phyloP scores from a whole-genome alignment of 257 asterid species.

The Petrea volubilis region DNA sequence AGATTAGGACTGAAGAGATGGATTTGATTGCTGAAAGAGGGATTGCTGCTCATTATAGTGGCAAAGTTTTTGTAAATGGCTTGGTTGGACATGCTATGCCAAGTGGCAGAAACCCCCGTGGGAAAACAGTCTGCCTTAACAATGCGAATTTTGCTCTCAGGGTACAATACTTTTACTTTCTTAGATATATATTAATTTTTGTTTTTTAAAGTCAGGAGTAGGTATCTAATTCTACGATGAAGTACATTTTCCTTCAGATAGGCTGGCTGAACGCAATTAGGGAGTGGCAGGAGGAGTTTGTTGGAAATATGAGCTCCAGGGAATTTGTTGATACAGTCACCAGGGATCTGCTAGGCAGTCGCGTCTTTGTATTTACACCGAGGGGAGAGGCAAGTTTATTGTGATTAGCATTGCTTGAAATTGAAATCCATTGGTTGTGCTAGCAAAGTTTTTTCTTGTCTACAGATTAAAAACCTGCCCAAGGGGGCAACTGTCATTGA shows the following conservation, averaged over 20 bases:
- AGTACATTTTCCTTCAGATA: conserved; percentile 52
- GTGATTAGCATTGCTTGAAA: not conserved
- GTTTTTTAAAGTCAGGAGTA: conserved; percentile 1
- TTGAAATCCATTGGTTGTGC: conserved; percentile 6
- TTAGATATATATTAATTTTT: not conserved
- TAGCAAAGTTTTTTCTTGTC: conserved; percentile 6
- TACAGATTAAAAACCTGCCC: conserved; percentile 85
- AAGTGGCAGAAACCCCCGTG: conserved; percentile 50
- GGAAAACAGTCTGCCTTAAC: conserved; percentile 73
- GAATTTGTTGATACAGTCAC: conserved; percentile 92
- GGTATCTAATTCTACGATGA: conserved; percentile 22
- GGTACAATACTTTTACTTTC: conserved; percentile 46
- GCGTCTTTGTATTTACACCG: conserved; percentile 95
- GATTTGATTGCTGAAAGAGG: conserved; percentile 94
- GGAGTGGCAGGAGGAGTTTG: conserved; percentile 98
- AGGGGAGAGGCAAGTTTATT: conserved; percentile 74
- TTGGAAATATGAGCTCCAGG: conserved; percentile 95
- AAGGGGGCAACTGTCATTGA: conserved; percentile 82
- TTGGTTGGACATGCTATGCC: conserved; percentile 72
- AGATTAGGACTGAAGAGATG: conserved; percentile 96
- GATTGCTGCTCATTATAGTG: conserved; percentile 93
- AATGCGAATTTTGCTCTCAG: conserved; percentile 90
- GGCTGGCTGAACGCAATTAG: conserved; percentile 97
- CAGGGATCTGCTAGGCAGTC: conserved; percentile 88
- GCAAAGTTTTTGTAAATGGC: conserved; percentile 78